Conservation (phyloP, 345 rosid species). For the Nasturtium officinale region DNA sequence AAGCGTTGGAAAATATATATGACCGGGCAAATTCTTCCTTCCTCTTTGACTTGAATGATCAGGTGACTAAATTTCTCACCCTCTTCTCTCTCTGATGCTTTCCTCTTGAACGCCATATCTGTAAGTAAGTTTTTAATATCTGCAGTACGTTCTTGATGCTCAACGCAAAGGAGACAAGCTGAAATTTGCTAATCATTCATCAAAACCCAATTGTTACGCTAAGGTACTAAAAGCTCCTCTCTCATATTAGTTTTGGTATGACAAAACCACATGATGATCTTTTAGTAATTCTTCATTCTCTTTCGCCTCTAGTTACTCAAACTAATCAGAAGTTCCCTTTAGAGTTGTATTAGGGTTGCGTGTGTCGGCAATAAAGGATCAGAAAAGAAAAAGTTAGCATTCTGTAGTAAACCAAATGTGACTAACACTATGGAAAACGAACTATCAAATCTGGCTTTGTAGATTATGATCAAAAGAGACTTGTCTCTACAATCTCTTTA, state of each 20-base stretch:
- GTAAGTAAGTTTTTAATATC: constrained; percentile 7
- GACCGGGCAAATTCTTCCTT: constrained; percentile 97
- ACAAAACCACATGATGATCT: not conserved
- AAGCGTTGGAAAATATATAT: constrained; percentile 96
- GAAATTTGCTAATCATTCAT: constrained; percentile 94
- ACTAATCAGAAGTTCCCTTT: not conserved
- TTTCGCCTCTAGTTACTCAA: not conserved
- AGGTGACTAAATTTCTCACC: constrained; percentile 52
- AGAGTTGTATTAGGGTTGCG: constrained; percentile 10
- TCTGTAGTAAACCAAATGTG: not conserved
- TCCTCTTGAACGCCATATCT: constrained; percentile 6
- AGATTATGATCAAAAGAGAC: constrained; percentile 6
- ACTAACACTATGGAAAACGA: not conserved
- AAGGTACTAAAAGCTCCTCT: constrained; percentile 54
- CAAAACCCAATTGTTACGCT: constrained; percentile 95
- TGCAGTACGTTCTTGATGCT: constrained; percentile 94
- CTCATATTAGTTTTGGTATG: not conserved
- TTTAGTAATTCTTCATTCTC: not conserved
- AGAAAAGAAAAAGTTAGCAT: not conserved
- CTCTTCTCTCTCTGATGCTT: not conserved
- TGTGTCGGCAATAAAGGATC: not conserved
- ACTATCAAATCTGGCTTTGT: constrained; percentile 13
- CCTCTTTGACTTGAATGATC: constrained; percentile 97
- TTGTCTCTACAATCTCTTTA: not conserved
- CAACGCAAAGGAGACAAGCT: constrained; percentile 98